These are phyloP conservation scores for Aureobasidium sp. DNA, from an alignment of 2,329 filamentous ascomycete species.

Conservation along the genomic window DNA sequence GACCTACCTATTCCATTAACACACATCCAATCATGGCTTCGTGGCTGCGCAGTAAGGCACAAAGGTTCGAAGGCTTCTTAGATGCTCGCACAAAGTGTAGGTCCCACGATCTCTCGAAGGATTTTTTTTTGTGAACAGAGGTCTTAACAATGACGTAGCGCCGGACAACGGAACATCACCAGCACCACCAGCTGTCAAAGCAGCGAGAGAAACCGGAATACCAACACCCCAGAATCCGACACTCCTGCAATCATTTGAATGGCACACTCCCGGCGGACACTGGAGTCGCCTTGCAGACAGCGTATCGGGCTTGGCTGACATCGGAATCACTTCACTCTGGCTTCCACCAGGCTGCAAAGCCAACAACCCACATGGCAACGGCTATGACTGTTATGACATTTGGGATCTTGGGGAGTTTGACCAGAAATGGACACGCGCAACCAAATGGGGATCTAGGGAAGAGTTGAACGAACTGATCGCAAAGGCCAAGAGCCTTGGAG, in stretches of 20 bases:
- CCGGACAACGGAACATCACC: neutral
- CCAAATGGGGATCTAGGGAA: conserved; percentile 63
- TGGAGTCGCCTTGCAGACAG: conserved; percentile 25
- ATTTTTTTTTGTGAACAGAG: neutral
- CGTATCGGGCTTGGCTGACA: conserved; percentile 29
- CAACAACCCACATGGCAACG: conserved; percentile 54
- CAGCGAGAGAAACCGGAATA: conserved; percentile 24
- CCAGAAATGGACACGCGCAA: conserved; percentile 55
- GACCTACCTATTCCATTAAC: neutral
- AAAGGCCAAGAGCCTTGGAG: conserved; percentile 45
- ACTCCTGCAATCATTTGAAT: conserved; percentile 66
- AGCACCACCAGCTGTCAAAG: neutral
- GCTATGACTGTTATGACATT: conserved; percentile 55
- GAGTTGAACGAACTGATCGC: conserved; percentile 51
- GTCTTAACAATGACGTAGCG: conserved; percentile 8
- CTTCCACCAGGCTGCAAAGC: conserved; percentile 67
- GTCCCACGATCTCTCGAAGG: neutral
- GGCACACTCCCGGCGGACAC: conserved; percentile 54
- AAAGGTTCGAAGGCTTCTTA: conserved; percentile 4
- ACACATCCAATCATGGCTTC: conserved; percentile 5
- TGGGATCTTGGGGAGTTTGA: conserved; percentile 70
- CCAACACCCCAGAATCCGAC: conserved; percentile 33
- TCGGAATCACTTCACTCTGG: conserved; percentile 59
- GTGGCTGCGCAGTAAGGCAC: conserved; percentile 4
- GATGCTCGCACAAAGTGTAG: conserved; percentile 5